A percentile compares a stretch with the other conserved stretches of the same genome.
These are phyloP conservation scores for Blumeria graminis DNA, from an alignment of 2,329 filamentous ascomycete genomes.

Conservation along the genomic window DNA sequence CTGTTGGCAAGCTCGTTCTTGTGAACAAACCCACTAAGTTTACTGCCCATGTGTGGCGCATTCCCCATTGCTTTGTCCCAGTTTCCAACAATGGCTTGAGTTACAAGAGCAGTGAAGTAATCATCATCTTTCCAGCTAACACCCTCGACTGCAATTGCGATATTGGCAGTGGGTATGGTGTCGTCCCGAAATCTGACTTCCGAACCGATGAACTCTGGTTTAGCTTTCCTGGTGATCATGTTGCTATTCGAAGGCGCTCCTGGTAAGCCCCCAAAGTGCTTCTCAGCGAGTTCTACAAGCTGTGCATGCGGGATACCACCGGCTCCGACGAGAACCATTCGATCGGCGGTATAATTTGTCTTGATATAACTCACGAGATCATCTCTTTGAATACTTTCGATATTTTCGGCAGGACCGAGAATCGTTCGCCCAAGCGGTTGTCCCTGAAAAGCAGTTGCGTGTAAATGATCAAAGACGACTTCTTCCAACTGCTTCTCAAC, in stretches of 20 bases:
- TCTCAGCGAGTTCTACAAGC: slow-evolving; percentile 86
- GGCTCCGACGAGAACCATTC: slow-evolving; percentile 93
- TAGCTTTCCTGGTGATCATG: slow-evolving; percentile 48
- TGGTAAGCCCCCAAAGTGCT: slow-evolving; percentile 71
- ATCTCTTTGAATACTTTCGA: slow-evolving; percentile 76
- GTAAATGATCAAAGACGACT: slow-evolving; percentile 96
- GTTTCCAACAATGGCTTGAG: slow-evolving; percentile 97
- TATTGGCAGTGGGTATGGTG: slow-evolving; percentile 86
- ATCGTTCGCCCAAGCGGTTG: slow-evolving; percentile 96
- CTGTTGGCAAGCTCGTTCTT: slow-evolving; percentile 92
- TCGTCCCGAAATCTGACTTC: slow-evolving; percentile 92
- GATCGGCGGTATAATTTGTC: slow-evolving; percentile 97
- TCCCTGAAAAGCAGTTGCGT: slow-evolving; percentile 91
- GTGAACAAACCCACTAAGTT: slow-evolving; percentile 85
- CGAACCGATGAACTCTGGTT: slow-evolving; percentile 81
- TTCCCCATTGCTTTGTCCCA: slow-evolving; percentile 98
- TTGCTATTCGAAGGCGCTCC: slow-evolving; percentile 50
- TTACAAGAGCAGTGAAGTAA: slow-evolving; percentile 95
- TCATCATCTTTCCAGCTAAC: slow-evolving; percentile 98
- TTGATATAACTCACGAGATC: slow-evolving; percentile 94
- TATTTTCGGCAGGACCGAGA: slow-evolving; percentile 93
- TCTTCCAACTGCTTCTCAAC: slow-evolving; percentile 99
- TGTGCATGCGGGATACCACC: slow-evolving; percentile 85
- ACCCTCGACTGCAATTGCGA: slow-evolving; percentile 95
- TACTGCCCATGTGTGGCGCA: slow-evolving; percentile 91